Evolutionary conservation across 805 yeast genomes (phyloP).

Genomic region (Saturnispora silvae): DNA sequence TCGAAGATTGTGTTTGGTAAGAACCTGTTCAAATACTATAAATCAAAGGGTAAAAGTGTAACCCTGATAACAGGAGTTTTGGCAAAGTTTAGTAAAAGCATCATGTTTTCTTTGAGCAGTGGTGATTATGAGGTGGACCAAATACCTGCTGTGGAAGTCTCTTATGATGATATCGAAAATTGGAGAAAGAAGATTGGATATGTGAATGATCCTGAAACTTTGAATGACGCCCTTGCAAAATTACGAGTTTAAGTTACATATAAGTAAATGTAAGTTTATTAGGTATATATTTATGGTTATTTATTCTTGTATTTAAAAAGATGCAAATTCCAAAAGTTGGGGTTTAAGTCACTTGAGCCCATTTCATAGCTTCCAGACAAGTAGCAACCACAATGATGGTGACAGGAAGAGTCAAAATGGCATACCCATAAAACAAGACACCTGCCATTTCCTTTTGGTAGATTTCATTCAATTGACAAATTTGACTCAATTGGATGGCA

Average conservation of each 20-base stretch:
- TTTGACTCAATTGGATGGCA: constrained; percentile 74
- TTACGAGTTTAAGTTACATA: constrained; percentile 1
- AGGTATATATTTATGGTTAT: too few relatives aligned
- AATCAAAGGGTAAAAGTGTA: constrained; percentile 28
- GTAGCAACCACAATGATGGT: constrained; percentile 63
- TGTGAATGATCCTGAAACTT: constrained; percentile 4
- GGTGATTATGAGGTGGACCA: neutral
- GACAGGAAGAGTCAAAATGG: constrained; percentile 61
- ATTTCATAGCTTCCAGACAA: constrained; percentile 43
- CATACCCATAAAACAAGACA: constrained; percentile 75
- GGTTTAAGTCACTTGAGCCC: constrained; percentile 19
- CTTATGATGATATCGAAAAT: constrained; percentile 8
- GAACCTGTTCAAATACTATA: constrained; percentile 33
- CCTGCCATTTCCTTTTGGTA: constrained; percentile 79
- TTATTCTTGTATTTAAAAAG: too few relatives aligned
- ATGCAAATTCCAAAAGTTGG: neutral
- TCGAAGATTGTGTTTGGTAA: constrained; percentile 29
- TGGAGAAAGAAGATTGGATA: constrained; percentile 19
- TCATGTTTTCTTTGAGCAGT: constrained; percentile 7
- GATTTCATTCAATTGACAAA: constrained; percentile 64
- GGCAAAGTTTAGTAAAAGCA: constrained; percentile 15
- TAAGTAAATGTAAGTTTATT: too few relatives aligned
- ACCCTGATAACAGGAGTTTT: constrained; percentile 17
- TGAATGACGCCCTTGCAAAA: constrained; percentile 6
- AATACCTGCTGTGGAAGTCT: constrained; percentile 9